Evolutionary conservation across 2,329 filamentous ascomycete genomes (phyloP).

Genomic region (Aspergillus ochraceus): DNA sequence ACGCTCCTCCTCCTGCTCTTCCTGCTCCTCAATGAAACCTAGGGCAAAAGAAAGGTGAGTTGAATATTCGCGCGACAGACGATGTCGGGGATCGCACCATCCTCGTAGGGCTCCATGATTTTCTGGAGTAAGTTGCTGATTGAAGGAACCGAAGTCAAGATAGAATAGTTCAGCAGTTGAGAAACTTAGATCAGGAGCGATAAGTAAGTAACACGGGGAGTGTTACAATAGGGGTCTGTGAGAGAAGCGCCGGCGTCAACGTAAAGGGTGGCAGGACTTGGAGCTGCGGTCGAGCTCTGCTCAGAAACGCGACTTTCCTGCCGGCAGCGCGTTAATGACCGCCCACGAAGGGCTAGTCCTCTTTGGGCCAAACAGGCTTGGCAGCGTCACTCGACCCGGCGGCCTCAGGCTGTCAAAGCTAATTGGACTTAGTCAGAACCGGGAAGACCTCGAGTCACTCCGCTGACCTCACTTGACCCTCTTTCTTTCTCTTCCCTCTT

Average conservation of each 20-base stretch:
- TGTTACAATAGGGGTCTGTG: not conserved
- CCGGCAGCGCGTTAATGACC: conserved; percentile 39
- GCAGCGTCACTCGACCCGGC: conserved; percentile 10
- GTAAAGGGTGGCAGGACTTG: conserved; percentile 15
- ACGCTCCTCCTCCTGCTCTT: conserved; percentile 68
- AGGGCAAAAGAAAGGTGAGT: conserved; percentile 20
- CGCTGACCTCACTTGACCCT: not conserved
- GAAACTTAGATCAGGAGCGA: not conserved
- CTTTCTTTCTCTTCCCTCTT: not conserved
- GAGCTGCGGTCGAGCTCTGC: conserved; percentile 16
- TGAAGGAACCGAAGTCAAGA: not conserved
- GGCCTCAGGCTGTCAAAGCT: conserved; percentile 6
- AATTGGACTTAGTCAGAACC: conserved; percentile 8
- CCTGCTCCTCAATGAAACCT: conserved; percentile 39
- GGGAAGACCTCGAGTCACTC: not conserved
- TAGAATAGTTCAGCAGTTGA: not conserved
- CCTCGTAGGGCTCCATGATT: conserved; percentile 38
- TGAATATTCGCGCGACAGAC: conserved; percentile 13
- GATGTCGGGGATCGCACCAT: conserved; percentile 25
- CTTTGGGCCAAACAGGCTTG: conserved; percentile 20
- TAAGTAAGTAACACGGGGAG: not conserved
- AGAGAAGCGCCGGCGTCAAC: not conserved
- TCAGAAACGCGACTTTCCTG: conserved; percentile 25
- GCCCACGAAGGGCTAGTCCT: conserved; percentile 23
- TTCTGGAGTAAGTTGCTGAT: not conserved